phyloP scores from a whole-genome alignment of 352 stramenopile genomes.

The Pilasporangium apinafurcum region DNA sequence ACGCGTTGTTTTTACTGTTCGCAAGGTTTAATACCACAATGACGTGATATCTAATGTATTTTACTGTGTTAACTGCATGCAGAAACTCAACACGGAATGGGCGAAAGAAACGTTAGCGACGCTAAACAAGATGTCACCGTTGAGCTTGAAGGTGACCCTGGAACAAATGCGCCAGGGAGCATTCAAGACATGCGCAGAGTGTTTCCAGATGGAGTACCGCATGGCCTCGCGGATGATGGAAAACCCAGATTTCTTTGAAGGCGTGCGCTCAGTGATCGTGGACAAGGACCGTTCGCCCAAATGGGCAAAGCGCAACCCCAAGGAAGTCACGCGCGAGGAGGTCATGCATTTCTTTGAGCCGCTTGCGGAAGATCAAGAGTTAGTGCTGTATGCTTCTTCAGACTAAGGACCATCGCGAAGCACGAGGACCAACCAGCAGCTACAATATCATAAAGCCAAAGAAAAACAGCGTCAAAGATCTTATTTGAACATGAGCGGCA shows the following conservation, averaged over 20 bases:
- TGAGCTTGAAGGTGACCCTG: constrained; percentile 93
- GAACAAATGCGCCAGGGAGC: constrained; percentile 90
- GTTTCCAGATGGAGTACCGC: constrained; percentile 94
- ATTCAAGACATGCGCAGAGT: constrained; percentile 80
- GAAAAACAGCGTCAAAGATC: too few species aligned
- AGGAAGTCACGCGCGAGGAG: constrained; percentile 54
- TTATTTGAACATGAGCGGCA: too few species aligned
- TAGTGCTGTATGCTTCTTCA: constrained; percentile 56
- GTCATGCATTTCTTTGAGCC: constrained; percentile 81
- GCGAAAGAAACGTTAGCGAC: constrained; percentile 69
- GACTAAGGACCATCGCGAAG: constrained; percentile 9
- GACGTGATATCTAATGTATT: too few species aligned
- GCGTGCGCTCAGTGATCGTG: constrained; percentile 93
- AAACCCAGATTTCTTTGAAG: constrained; percentile 95
- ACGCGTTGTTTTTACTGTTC: too few species aligned
- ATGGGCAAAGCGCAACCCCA: constrained; percentile 74
- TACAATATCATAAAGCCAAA: too few species aligned
- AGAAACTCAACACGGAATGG: constrained; percentile 72
- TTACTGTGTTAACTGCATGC: constrained; percentile 10
- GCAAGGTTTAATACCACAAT: too few species aligned
- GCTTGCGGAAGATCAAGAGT: constrained; percentile 63
- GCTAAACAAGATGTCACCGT: constrained; percentile 88
- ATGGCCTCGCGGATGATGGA: constrained; percentile 81
- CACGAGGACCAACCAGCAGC: too few species aligned
- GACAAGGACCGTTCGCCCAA: constrained; percentile 94